Base-by-base conservation (phyloP, 371 early-diverging fungal genomes). In the Mortierella sp. region DNA sequence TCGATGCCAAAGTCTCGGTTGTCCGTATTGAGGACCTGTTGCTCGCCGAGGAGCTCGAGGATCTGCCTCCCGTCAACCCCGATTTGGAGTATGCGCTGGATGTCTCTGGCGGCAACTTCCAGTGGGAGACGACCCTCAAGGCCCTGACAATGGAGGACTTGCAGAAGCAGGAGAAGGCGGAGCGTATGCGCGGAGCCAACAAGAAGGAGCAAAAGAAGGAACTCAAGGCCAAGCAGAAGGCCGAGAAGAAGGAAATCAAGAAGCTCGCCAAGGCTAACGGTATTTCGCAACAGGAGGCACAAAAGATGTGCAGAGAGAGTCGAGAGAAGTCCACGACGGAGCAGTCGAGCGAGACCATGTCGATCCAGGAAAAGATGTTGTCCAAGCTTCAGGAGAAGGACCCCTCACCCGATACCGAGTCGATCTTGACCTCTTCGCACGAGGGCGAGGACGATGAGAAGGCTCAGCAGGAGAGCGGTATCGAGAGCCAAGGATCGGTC, bases 1-100 rank as follows among this genome's bases (percentile, higher is more conserved):
- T 90, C 58, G 95, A 95, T 64, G 89, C 93, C 58, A 68, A 73
- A 9, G 92, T 96, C 16, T 93, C 94, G 1, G 16, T 93, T 14
- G 74, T 70, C 19, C 89, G 96, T 68, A 90, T 96, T 31, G 77
- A 89, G 40, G 91, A 88, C 11, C 76, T 94, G 8, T 77, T 96
- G 19, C 65, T 90, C 48, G 93, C 93, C 8, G 88, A 89, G n/a
- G 95, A 96, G 76, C 79, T 96, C 77, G 89, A 73, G 53, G 70
- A 77, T 37, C 64, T 83, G 10, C 82, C 85, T 0, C 72, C 71
- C 1, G 73, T 86, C 29, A 79, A 80, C 40, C 82, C 85, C 11
- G 77, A 88, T 26, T 44, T 77, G 14, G 80, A 83, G 13, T 76
- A 52, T 40, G 86, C 86, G 10, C 65, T 90, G 61, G 70, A 69